Evolutionary conservation across 805 yeast genomes (phyloP).

Genomic region (Lipomyces kockii): DNA sequence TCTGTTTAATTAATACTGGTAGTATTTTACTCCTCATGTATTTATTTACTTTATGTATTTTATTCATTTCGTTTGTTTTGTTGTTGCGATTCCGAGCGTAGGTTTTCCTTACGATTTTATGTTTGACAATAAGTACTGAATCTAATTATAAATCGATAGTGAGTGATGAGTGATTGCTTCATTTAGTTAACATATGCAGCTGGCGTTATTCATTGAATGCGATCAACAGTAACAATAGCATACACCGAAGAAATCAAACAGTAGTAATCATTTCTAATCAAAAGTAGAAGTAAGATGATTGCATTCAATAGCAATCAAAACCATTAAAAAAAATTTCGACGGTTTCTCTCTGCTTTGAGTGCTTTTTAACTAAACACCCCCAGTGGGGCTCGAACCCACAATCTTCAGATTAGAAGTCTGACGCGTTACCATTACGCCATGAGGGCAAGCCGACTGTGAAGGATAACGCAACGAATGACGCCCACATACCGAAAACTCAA

Average conservation of each 20-base stretch:
- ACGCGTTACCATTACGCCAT: slow-evolving; percentile 41
- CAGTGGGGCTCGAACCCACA: slow-evolving; percentile 41
- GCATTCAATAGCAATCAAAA: not conserved
- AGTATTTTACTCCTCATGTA: not conserved
- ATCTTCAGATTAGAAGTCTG: slow-evolving; percentile 41
- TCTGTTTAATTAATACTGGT: not conserved
- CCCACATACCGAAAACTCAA: not conserved
- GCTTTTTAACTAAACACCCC: slow-evolving; percentile 32
- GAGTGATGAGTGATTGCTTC: not conserved
- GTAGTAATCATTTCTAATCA: no score
- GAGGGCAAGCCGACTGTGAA: slow-evolving; percentile 27
- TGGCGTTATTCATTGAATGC: not conserved
- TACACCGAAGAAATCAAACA: no score
- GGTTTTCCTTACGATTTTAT: not conserved
- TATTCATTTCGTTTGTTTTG: not conserved
- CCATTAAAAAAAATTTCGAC: slow-evolving; percentile 14
- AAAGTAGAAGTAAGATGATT: no score
- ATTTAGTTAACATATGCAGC: not conserved
- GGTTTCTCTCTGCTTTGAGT: slow-evolving; percentile 15
- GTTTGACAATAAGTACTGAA: not conserved
- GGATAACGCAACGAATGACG: not conserved
- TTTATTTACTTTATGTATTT: no score
- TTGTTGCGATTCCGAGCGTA: not conserved
- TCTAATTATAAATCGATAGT: not conserved
- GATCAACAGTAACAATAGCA: not conserved